These are phyloP conservation scores for Penicillium sp. DNA, from an alignment of 2,329 filamentous ascomycete species.

Conservation along the genomic window DNA sequence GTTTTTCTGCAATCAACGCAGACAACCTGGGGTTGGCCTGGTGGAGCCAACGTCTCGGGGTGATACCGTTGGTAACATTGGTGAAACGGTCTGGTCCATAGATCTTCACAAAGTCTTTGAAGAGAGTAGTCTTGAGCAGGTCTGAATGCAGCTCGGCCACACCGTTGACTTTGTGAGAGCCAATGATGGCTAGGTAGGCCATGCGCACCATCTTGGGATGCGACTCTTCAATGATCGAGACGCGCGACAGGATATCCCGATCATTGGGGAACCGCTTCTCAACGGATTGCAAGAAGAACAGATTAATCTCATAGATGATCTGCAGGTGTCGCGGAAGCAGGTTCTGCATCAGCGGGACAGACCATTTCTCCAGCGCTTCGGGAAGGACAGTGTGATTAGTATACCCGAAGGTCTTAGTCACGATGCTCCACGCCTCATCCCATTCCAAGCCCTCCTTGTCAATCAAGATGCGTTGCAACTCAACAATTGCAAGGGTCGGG, in stretches of 20 bases:
- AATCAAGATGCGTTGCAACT: slow-evolving; percentile 87
- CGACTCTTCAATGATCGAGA: slow-evolving; percentile 98
- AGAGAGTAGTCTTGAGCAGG: slow-evolving; percentile 97
- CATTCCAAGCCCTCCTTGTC: slow-evolving; percentile 89
- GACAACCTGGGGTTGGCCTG: slow-evolving; percentile 94
- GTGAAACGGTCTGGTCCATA: slow-evolving; percentile 97
- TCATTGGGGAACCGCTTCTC: slow-evolving; percentile 90
- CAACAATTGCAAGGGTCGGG: slow-evolving; percentile 91
- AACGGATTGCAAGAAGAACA: slow-evolving; percentile 86
- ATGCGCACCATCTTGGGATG: slow-evolving; percentile 98
- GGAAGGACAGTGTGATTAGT: slow-evolving; percentile 98
- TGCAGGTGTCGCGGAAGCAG: slow-evolving; percentile 90
- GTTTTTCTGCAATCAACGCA: slow-evolving; percentile 86
- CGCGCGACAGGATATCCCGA: slow-evolving; percentile 75
- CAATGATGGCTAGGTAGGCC: slow-evolving; percentile 92
- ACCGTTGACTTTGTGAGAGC: slow-evolving; percentile 98
- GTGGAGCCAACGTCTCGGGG: slow-evolving; percentile 91
- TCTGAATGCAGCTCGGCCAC: slow-evolving; percentile 97
- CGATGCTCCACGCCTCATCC: slow-evolving; percentile 87
- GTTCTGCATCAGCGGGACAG: slow-evolving; percentile 86
- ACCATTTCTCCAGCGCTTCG: slow-evolving; percentile 98
- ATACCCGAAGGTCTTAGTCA: slow-evolving; percentile 81
- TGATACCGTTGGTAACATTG: slow-evolving; percentile 98
- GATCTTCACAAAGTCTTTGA: slow-evolving; percentile 96
- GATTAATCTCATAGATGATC: slow-evolving; percentile 98